Percentiles rank a stretch among this genome's conserved stretches.
Evolutionary conservation across 2,329 filamentous ascomycete genomes (phyloP).

Genomic region (Cytospora piceae): DNA sequence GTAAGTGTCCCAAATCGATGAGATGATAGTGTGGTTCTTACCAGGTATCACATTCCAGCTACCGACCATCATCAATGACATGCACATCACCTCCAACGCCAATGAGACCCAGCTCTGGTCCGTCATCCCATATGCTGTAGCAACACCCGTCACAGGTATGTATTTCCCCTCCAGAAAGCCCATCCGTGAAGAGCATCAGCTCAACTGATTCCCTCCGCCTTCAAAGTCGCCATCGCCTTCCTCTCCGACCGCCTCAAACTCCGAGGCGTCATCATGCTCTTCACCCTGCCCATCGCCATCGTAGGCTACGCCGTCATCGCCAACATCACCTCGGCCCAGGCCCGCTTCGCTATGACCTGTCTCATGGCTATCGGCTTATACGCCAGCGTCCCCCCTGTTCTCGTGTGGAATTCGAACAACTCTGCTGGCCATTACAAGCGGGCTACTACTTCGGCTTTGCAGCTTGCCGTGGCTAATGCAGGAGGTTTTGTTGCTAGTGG

Average conservation of each 20-base stretch:
- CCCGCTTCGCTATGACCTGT: constrained; percentile 69
- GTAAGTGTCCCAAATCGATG: constrained; percentile 42
- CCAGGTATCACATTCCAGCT: constrained; percentile 44
- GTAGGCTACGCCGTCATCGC: constrained; percentile 67
- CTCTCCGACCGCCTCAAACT: constrained; percentile 64
- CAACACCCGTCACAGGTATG: constrained; percentile 57
- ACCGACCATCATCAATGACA: constrained; percentile 65
- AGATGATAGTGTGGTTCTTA: not conserved
- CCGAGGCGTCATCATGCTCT: constrained; percentile 65
- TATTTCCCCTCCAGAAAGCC: not conserved
- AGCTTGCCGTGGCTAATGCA: constrained; percentile 68
- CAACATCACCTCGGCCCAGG: constrained; percentile 52
- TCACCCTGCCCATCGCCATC: constrained; percentile 65
- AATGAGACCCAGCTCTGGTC: constrained; percentile 66
- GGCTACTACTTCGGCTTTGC: constrained; percentile 67
- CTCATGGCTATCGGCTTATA: constrained; percentile 70
- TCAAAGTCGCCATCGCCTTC: constrained; percentile 54
- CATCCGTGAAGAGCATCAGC: no score
- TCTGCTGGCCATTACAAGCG: constrained; percentile 71
- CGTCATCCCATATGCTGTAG: constrained; percentile 66
- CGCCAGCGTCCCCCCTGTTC: constrained; percentile 62
- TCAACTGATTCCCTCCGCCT: not conserved
- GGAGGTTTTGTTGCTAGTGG: constrained; percentile 67
- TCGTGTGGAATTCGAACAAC: constrained; percentile 71
- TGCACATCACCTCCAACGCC: constrained; percentile 56